Conservation (phyloP, 2,329 filamentous ascomycete species). For the Claviceps digitariae region DNA sequence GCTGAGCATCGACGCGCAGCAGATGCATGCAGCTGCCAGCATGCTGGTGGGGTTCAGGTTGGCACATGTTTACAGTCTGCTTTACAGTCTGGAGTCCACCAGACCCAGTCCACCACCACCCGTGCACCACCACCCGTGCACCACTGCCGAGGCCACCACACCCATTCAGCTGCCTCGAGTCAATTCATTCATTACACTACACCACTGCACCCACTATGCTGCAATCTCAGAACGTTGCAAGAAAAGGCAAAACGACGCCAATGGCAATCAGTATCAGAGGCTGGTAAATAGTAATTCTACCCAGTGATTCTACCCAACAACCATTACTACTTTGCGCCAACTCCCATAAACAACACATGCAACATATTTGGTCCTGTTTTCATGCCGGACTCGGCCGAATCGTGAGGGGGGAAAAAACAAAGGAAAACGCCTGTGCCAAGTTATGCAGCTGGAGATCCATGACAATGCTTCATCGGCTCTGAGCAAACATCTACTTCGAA, state of each 20-base stretch:
- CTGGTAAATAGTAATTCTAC: background rate
- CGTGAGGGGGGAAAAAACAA: background rate
- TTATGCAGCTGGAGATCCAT: slow-evolving; percentile 5
- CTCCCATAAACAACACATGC: background rate
- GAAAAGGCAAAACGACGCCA: background rate
- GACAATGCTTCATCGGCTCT: background rate
- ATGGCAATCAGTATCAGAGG: background rate
- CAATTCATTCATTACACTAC: too few species aligned
- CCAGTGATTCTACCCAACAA: background rate
- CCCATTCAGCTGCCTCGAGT: too few species aligned
- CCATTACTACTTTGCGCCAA: background rate
- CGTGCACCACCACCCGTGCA: too few species aligned
- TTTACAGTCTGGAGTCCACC: too few species aligned
- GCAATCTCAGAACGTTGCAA: background rate
- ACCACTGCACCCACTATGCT: too few species aligned
- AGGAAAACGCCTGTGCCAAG: slow-evolving; percentile 3
- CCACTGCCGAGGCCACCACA: too few species aligned
- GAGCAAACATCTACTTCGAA: background rate
- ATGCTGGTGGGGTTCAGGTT: too few species aligned
- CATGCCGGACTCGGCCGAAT: background rate
- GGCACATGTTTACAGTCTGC: too few species aligned
- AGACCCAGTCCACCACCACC: too few species aligned
- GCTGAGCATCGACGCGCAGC: too few species aligned
- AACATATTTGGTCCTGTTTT: background rate
- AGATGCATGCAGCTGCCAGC: too few species aligned